phyloP scores from a whole-genome alignment of 768 basidiomycete species.

The Pleurotus citrinopileatus region DNA sequence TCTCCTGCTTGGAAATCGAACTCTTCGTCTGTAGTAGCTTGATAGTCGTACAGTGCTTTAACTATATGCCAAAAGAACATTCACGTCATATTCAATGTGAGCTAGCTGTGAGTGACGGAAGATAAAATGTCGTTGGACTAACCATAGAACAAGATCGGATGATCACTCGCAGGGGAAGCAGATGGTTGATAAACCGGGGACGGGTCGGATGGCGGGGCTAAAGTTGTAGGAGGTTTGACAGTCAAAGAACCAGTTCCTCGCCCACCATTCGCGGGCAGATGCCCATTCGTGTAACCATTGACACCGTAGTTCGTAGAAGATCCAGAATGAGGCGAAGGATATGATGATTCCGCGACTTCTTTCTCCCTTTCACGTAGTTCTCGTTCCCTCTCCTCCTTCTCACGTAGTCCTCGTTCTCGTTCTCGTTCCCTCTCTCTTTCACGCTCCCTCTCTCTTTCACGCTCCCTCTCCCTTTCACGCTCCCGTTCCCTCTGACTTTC shows the following conservation, averaged over 20 bases:
- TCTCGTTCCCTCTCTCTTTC: not conserved
- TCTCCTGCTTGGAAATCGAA: constrained; percentile 97
- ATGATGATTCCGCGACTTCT: not conserved
- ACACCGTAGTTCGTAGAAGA: not conserved
- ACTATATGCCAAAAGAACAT: constrained; percentile 54
- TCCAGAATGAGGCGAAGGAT: not conserved
- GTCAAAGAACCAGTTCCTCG: not conserved
- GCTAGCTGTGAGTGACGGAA: constrained; percentile 1
- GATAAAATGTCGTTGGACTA: constrained; percentile 40
- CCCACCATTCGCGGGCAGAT: not conserved
- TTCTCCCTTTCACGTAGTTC: not conserved
- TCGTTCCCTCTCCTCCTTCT: not conserved
- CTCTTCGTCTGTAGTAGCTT: constrained; percentile 86
- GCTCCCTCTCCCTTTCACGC: not conserved
- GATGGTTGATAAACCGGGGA: not conserved
- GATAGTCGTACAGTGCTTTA: constrained; percentile 87
- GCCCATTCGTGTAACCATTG: not conserved
- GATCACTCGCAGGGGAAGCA: constrained; percentile 12
- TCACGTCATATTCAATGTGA: not conserved
- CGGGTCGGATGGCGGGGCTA: constrained; percentile 2
- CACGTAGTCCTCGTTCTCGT: not conserved
- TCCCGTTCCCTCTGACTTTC: not conserved
- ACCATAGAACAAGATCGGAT: constrained; percentile 88
- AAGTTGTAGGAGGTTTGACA: not conserved
- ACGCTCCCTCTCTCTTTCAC: not conserved